Evolutionary conservation across 2,329 filamentous ascomycete genomes (phyloP), one percentile per base, ranked within the genome.

Genomic region (Claviceps arundinis): DNA sequence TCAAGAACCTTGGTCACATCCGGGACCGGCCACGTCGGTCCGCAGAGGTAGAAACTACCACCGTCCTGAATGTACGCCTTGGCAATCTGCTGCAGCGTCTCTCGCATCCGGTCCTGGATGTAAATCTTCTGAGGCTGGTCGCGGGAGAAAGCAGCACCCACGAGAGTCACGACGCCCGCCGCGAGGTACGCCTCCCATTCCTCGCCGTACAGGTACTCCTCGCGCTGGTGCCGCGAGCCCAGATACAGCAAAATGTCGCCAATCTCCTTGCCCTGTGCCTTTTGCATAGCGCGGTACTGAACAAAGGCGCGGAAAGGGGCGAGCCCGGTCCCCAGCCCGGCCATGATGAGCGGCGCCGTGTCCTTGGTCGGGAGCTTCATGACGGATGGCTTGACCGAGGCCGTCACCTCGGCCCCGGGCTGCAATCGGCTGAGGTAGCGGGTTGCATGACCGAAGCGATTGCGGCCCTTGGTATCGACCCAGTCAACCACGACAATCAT

Each of bases 251-350:
- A 80, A 56, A 97, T 93, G 44, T 89, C 75, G 51, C 93, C 93
- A 59, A 98, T 95, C 54, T 93, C 83, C 74, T 95, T 90, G 69
- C 93, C 93, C 68, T 94, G 88, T n/a, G 89, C 84, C 74, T 95
- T 95, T 68, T 98, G 91, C 81, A 94, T 89, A 48, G 93, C 93
- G 53, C 93, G 91, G 73, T 98, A 93, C 73, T 98, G 93, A 47
- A 97, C 86, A 65, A 98, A 98, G 55, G 93, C 93, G 58, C 93
- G 89, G 88, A 98, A 98, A n/a, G 93, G 93, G 1, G 93, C 93
- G 22, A 98, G 84, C 65, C 93, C 93, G 0, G 93, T 98, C 57
- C 93, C 93, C n/a, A 97, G 85, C 68, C 93, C 93, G 9, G 93
- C 93, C 91, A 98, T 96, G 76, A 98, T 96, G 65, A 98, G 83